These are phyloP conservation scores for Cryptosporidium meleagridis DNA, from an alignment of 169 alveolate genomes.

Conservation along the genomic window DNA sequence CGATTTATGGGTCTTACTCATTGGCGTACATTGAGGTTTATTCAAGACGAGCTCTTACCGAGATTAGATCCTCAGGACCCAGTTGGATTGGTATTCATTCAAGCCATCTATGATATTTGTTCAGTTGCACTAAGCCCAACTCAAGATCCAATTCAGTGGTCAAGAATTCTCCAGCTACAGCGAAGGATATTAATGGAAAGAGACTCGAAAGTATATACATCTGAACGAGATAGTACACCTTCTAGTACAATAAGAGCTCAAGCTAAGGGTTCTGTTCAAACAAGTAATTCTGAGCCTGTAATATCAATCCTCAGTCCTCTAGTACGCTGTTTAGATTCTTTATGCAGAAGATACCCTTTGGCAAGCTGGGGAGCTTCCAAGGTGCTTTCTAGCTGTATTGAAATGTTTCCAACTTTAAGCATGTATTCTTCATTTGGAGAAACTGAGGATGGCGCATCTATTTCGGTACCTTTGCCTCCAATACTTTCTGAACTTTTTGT, in stretches of 20 bases:
- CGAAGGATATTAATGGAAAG: constrained; percentile 64
- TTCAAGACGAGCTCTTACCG: constrained; percentile 37
- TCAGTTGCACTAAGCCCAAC: constrained; percentile 66
- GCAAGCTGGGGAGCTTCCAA: constrained; percentile 76
- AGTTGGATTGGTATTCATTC: constrained; percentile 33
- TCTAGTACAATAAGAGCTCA: background rate
- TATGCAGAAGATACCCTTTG: constrained; percentile 70
- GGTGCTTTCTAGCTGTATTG: constrained; percentile 69
- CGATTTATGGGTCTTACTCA: constrained; percentile 69
- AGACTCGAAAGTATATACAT: background rate
- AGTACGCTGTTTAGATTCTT: constrained; percentile 45
- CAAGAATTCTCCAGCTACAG: constrained; percentile 58
- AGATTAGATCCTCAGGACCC: constrained; percentile 59
- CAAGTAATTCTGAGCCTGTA: constrained; percentile 20
- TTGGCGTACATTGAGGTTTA: constrained; percentile 44
- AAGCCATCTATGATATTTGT: constrained; percentile 58
- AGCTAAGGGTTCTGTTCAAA: background rate
- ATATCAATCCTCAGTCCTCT: constrained; percentile 57
- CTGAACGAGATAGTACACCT: constrained; percentile 12
- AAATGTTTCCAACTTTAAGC: constrained; percentile 69
- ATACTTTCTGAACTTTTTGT: constrained; percentile 63
- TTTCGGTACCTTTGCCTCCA: constrained; percentile 40
- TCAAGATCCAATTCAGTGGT: constrained; percentile 73
- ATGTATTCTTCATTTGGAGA: constrained; percentile 72
- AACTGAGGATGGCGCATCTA: constrained; percentile 26